Conservation (phyloP, 2,329 filamentous ascomycete species). For the Ophiocordyceps robertsii region DNA sequence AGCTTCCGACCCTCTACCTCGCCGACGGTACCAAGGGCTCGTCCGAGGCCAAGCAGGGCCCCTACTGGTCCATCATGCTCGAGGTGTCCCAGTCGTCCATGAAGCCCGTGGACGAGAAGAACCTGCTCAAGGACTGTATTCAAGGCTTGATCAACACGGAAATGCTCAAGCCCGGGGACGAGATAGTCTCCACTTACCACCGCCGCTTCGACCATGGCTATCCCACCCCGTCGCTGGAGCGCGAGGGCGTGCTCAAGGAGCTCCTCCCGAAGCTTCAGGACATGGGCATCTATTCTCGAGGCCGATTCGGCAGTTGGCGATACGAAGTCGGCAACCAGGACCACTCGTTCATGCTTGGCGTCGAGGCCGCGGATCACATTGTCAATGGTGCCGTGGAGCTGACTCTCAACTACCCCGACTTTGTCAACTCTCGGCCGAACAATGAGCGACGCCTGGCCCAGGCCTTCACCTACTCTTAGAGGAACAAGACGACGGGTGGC, state of each 20-base stretch:
- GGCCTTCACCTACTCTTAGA: constrained; percentile 24
- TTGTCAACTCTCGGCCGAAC: constrained; percentile 72
- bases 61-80: constrained; percentile 99
- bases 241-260: constrained; percentile 85
- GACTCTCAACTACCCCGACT: constrained; percentile 93
- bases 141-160: constrained; percentile 96
- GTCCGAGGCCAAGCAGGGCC: constrained; percentile 65
- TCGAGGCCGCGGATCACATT: constrained; percentile 85
- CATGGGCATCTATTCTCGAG: constrained; percentile 86
- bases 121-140: constrained; percentile 79
- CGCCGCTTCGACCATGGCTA: constrained; percentile 97
- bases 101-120: constrained; percentile 85
- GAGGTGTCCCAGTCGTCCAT: constrained; percentile 91
- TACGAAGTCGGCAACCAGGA: constrained; percentile 97
- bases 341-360: constrained; percentile 94
- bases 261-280: constrained; percentile 86
- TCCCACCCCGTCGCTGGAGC: constrained; percentile 87
- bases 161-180: constrained; percentile 81
- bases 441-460: constrained; percentile 29
- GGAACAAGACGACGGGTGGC: constrained; percentile 17
- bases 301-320: constrained; percentile 94
- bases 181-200: constrained; percentile 97
- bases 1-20: constrained; percentile 76
- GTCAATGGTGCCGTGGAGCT: constrained; percentile 81
- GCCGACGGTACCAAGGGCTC: constrained; percentile 74